Conservation (phyloP, 768 basidiomycete genomes). For the Lepiota brunneoincarnata region DNA sequence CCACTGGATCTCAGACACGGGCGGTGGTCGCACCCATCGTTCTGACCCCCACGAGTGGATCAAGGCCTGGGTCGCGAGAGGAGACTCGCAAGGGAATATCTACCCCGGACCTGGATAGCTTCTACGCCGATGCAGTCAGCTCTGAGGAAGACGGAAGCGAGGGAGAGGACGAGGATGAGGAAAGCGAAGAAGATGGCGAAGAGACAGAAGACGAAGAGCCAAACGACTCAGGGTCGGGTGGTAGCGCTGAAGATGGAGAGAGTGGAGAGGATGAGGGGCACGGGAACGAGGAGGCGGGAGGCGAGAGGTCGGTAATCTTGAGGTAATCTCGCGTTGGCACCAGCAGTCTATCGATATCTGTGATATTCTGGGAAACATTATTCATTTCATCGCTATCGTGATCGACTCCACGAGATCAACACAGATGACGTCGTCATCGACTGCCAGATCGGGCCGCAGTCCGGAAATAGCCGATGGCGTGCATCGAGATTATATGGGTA, state of each 20-base stretch:
- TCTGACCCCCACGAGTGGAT: conserved; percentile 49
- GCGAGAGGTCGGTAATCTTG: conserved; percentile 1
- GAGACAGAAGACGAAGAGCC: conserved; percentile 12
- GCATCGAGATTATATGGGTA: conserved; percentile 1
- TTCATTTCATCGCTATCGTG: conserved; percentile 6
- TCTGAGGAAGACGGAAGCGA: conserved; percentile 22
- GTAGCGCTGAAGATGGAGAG: conserved; percentile 12
- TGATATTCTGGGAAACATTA: conserved; percentile 5
- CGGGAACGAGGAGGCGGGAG: not conserved
- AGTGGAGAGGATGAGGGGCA: conserved; percentile 7
- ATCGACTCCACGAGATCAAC: conserved; percentile 3
- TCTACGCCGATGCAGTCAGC: conserved; percentile 53
- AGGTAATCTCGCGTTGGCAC: not conserved
- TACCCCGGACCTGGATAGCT: conserved; percentile 67
- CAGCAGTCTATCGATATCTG: conserved; percentile 1
- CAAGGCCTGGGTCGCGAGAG: conserved; percentile 39
- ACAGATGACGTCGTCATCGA: not conserved
- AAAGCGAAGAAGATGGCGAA: conserved; percentile 19
- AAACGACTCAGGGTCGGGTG: conserved; percentile 14
- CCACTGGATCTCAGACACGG: conserved; percentile 17
- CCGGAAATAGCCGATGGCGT: not conserved
- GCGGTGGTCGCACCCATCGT: conserved; percentile 45
- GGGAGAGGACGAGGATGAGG: conserved; percentile 23
- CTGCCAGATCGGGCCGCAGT: not conserved
- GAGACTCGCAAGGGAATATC: conserved; percentile 32